Percentiles rank a stretch among this genome's conserved stretches.
Evolutionary conservation across 768 basidiomycete species (phyloP).

Genomic region (Lactarius evosmus): DNA sequence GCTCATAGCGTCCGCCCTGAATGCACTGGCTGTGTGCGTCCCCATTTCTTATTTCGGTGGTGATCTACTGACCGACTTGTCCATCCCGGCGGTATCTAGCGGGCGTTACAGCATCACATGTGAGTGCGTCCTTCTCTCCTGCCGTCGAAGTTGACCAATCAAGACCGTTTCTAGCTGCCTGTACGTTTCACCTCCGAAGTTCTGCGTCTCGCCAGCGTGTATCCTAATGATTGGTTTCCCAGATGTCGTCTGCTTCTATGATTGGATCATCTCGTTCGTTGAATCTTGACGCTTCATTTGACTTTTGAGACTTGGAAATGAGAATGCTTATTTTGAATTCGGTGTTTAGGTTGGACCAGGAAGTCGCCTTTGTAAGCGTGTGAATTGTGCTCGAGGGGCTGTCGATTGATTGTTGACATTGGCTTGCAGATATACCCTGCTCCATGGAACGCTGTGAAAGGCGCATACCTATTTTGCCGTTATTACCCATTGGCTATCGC

Average conservation of each 20-base stretch:
- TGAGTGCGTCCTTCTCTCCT: neutral
- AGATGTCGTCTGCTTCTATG: conserved; percentile 27
- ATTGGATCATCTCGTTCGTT: conserved; percentile 28
- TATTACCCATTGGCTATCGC: conserved; percentile 21
- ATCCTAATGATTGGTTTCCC: neutral
- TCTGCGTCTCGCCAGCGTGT: neutral
- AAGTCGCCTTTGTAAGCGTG: conserved; percentile 13
- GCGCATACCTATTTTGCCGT: conserved; percentile 25
- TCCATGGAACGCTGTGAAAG: conserved; percentile 20
- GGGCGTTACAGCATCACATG: conserved; percentile 20
- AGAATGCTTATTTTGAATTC: neutral
- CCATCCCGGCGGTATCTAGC: conserved; percentile 1
- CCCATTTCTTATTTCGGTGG: no score
- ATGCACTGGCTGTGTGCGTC: neutral
- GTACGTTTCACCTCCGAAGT: conserved; percentile 2
- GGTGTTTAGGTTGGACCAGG: conserved; percentile 19
- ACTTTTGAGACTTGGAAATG: neutral
- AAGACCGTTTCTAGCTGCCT: conserved; percentile 3
- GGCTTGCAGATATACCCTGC: conserved; percentile 19
- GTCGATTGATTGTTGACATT: neutral
- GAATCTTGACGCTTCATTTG: neutral
- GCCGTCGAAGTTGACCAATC: neutral
- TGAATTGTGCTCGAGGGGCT: neutral
- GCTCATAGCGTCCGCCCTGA: neutral
- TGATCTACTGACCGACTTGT: neutral